A percentile compares a stretch with the other conserved stretches of the same genome.
These are phyloP conservation scores for Pholiota conissans DNA, from an alignment of 768 basidiomycete species.

Conservation along the genomic window DNA sequence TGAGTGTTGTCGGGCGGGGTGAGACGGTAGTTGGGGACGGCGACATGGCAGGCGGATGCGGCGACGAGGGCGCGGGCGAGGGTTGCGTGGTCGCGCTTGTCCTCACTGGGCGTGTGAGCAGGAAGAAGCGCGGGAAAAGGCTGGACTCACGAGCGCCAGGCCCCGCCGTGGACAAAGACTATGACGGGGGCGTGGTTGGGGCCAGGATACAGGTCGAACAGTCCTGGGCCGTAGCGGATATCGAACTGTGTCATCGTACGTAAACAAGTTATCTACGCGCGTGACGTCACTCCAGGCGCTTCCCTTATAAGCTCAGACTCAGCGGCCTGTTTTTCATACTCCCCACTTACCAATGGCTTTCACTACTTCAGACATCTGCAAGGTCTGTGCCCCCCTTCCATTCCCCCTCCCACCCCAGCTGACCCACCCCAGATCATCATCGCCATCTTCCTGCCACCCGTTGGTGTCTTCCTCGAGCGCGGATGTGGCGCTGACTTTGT, in stretches of 20 bases:
- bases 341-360: slow-evolving; percentile 48
- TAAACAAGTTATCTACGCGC: background rate
- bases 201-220: slow-evolving; percentile 57
- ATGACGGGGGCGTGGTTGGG: slow-evolving; percentile 39
- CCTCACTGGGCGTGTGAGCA: slow-evolving; percentile 48
- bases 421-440: slow-evolving; percentile 42
- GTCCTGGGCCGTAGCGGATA: slow-evolving; percentile 32
- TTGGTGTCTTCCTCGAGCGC: slow-evolving; percentile 87
- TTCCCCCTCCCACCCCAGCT: slow-evolving; percentile 11
- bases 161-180: slow-evolving; percentile 82
- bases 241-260: slow-evolving; percentile 23
- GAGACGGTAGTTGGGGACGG: slow-evolving; percentile 78
- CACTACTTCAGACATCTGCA: slow-evolving; percentile 76
- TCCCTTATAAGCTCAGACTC: slow-evolving; percentile 5
- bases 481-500: slow-evolving; percentile 81
- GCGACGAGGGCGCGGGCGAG: slow-evolving; percentile 55
- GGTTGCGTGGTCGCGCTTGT: slow-evolving; percentile 59
- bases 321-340: background rate
- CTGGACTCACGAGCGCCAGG: slow-evolving; percentile 70
- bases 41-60: slow-evolving; percentile 56
- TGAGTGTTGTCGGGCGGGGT: slow-evolving; percentile 45
- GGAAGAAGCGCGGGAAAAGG: too few species aligned
- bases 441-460: slow-evolving; percentile 76
- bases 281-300: slow-evolving; percentile 22
- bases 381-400: slow-evolving; percentile 39